Evolutionary conservation across 495 filamentous ascomycete genomes (phyloP).

Genomic region (Aspergillus biplanus): DNA sequence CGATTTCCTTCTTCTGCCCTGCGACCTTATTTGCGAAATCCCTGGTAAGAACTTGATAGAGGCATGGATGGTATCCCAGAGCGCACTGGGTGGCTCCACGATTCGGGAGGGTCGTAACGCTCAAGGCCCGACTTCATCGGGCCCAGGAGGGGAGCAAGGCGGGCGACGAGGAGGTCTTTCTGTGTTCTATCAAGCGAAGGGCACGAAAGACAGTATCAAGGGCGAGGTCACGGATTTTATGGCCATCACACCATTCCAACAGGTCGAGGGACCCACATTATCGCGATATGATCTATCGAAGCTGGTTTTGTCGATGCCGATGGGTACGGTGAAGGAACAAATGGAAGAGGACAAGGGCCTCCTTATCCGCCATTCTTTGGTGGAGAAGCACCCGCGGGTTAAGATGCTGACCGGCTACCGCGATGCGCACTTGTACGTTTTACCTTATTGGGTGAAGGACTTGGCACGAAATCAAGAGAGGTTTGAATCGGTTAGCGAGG

Average conservation of each 20-base stretch:
- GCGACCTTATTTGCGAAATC: slow-evolving; percentile 91
- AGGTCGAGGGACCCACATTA: slow-evolving; percentile 43
- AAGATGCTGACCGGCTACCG: slow-evolving; percentile 78
- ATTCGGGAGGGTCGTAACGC: slow-evolving; percentile 30
- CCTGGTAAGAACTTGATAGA: slow-evolving; percentile 79
- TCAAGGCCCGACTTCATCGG: slow-evolving; percentile 38
- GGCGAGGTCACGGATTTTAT: slow-evolving; percentile 68
- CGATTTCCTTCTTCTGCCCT: slow-evolving; percentile 90
- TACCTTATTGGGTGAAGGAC: slow-evolving; percentile 88
- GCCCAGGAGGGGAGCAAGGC: slow-evolving; percentile 52
- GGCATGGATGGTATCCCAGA: slow-evolving; percentile 86
- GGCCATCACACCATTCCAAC: slow-evolving; percentile 66
- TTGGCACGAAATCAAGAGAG: slow-evolving; percentile 44
- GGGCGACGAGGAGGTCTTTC: slow-evolving; percentile 74
- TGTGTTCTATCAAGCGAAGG: slow-evolving; percentile 81
- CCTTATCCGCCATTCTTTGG: slow-evolving; percentile 70
- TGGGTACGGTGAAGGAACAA: slow-evolving; percentile 82
- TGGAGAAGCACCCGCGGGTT: slow-evolving; percentile 71
- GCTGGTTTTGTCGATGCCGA: slow-evolving; percentile 76
- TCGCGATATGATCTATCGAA: slow-evolving; percentile 60
- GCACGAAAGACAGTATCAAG: slow-evolving; percentile 70
- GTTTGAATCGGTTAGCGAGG: slow-evolving; percentile 86
- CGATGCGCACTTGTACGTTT: slow-evolving; percentile 80
- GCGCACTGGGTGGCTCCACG: slow-evolving; percentile 55
- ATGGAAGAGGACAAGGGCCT: slow-evolving; percentile 71